Percentiles rank a stretch among this genome's conserved stretches.
These are phyloP conservation scores for Kwoniella pini DNA, from an alignment of 768 basidiomycete species.

Conservation along the genomic window DNA sequence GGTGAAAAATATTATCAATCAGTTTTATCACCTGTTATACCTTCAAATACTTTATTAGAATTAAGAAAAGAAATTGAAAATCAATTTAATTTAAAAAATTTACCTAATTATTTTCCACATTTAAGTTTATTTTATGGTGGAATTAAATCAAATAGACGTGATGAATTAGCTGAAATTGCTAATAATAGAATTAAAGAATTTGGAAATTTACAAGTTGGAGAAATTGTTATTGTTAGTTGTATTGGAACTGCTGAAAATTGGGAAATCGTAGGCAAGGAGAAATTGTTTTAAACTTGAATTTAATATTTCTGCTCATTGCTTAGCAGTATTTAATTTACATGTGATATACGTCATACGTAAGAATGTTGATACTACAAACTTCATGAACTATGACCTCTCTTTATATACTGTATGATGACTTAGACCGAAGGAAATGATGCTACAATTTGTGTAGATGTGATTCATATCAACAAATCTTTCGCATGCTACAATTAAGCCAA, in stretches of 20 bases:
- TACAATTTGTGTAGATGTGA: no score
- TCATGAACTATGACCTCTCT: no score
- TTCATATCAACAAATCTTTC: no score
- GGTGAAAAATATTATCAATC: slow-evolving; percentile 36
- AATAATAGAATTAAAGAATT: slow-evolving; percentile 2
- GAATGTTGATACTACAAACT: no score
- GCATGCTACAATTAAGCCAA: no score
- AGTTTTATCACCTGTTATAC: slow-evolving; percentile 28
- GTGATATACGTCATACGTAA: no score
- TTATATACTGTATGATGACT: no score
- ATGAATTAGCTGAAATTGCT: slow-evolving; percentile 19
- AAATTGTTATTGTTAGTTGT: slow-evolving; percentile 17
- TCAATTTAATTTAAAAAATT: slow-evolving; percentile 3
- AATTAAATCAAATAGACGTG: slow-evolving; percentile 18
- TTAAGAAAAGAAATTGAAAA: slow-evolving; percentile 25
- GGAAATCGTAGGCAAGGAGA: slow-evolving; percentile 21
- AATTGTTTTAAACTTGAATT: neutral
- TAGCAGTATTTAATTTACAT: no score
- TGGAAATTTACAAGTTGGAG: slow-evolving; percentile 6
- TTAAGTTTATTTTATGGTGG: slow-evolving; percentile 41
- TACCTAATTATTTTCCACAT: slow-evolving; percentile 36
- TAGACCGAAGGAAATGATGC: no score
- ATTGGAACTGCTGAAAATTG: slow-evolving; percentile 20
- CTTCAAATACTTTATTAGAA: slow-evolving; percentile 5
- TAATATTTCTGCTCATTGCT: neutral